phyloP scores from a whole-genome alignment of 2,329 filamentous ascomycete genomes.

The Chalaropsis thielavioides region DNA sequence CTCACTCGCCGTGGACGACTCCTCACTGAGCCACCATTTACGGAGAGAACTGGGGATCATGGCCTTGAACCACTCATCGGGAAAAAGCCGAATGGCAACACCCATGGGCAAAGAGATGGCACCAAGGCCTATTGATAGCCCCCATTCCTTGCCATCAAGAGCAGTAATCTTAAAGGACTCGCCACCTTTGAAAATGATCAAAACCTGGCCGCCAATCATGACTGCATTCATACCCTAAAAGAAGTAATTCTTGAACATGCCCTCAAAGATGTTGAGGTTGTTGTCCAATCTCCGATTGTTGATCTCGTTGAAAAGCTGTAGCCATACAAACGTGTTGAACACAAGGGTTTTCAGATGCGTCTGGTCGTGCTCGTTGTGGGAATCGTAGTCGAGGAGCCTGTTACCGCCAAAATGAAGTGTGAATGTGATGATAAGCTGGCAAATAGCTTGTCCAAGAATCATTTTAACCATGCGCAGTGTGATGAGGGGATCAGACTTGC shows the following conservation, averaged over 20 bases:
- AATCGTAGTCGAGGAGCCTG: conserved; percentile 38
- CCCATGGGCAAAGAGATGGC: conserved; percentile 63
- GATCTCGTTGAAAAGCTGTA: conserved; percentile 67
- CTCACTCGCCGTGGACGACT: not conserved
- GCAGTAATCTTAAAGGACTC: conserved; percentile 52
- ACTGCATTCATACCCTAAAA: conserved; percentile 67
- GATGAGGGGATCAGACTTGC: conserved; percentile 58
- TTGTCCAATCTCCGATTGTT: conserved; percentile 81
- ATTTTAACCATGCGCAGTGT: conserved; percentile 56
- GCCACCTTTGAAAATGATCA: conserved; percentile 74
- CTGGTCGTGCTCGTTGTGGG: conserved; percentile 26
- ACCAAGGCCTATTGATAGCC: conserved; percentile 63
- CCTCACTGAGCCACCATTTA: conserved; percentile 9
- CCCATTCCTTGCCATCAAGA: conserved; percentile 65
- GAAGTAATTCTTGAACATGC: conserved; percentile 63
- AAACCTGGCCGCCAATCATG: conserved; percentile 70
- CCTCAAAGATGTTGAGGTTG: conserved; percentile 76
- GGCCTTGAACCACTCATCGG: conserved; percentile 39
- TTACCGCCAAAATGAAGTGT: conserved; percentile 46
- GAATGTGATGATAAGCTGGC: conserved; percentile 44
- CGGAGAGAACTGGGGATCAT: conserved; percentile 15
- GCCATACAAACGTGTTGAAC: conserved; percentile 59
- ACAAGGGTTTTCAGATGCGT: conserved; percentile 43
- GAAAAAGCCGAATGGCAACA: conserved; percentile 55
- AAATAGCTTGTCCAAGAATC: conserved; percentile 47